These are phyloP conservation scores for Verbascum thapsus DNA, from an alignment of 257 asterid genomes.

Conservation along the genomic window DNA sequence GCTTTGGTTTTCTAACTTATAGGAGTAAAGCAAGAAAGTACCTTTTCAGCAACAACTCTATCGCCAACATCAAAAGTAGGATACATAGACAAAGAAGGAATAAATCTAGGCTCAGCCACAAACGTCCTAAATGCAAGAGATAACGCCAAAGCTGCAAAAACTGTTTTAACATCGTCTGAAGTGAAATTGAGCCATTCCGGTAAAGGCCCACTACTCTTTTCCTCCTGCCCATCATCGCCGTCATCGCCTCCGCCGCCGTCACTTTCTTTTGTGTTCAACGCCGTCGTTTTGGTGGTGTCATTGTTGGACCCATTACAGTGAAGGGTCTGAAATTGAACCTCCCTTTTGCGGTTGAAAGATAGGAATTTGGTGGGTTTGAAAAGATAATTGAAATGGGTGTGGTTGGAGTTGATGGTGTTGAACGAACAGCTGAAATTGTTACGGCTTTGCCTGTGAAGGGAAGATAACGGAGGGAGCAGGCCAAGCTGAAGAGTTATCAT, in stretches of 20 bases:
- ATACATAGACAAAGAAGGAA: constrained; percentile 93
- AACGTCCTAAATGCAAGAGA: constrained; percentile 85
- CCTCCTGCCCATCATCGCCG: constrained; percentile 53
- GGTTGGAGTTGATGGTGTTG: constrained; percentile 28
- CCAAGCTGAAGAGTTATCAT: constrained; percentile 47
- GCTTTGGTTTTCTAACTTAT: not conserved
- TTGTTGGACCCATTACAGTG: constrained; percentile 51
- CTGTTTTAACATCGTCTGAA: constrained; percentile 81
- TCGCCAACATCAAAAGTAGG: constrained; percentile 97
- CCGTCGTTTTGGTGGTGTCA: constrained; percentile 46
- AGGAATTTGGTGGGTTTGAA: constrained; percentile 31
- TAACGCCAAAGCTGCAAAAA: constrained; percentile 70
- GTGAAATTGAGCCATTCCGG: constrained; percentile 82
- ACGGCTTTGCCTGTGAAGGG: constrained; percentile 41
- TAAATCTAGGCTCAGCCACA: constrained; percentile 93
- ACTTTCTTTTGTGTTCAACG: constrained; percentile 39
- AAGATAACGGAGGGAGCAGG: constrained; percentile 39
- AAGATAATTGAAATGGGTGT: constrained; percentile 30
- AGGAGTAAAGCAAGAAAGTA: constrained; percentile 12
- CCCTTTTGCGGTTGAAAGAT: constrained; percentile 30
- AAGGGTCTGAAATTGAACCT: constrained; percentile 37
- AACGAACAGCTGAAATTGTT: constrained; percentile 36
- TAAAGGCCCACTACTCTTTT: constrained; percentile 52
- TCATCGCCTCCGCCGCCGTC: constrained; percentile 56
- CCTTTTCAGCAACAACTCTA: constrained; percentile 94